Percentiles rank a stretch among this genome's conserved stretches.
Conservation (phyloP, 805 yeast genomes). For the Wickerhamiella qilinensis region DNA sequence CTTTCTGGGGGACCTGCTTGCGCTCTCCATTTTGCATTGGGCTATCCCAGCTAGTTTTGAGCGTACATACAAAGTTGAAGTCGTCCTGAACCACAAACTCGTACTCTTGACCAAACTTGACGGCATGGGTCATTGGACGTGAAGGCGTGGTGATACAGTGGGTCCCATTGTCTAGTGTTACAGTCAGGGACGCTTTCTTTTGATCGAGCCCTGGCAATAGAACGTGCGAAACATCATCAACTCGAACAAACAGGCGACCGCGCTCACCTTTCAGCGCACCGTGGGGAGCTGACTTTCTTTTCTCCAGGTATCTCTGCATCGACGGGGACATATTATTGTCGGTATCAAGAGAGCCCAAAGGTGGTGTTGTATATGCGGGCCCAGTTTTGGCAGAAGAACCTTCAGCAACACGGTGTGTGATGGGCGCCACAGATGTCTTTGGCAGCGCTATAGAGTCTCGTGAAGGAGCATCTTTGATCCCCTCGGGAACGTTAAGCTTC, state of each 20-base stretch:
- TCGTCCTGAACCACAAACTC: constrained; percentile 44
- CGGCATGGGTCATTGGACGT: constrained; percentile 19
- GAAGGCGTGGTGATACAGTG: constrained; percentile 58
- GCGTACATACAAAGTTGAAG: constrained; percentile 44
- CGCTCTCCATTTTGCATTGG: too few species aligned
- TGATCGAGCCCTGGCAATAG: constrained; percentile 30
- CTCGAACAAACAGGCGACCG: constrained; percentile 29
- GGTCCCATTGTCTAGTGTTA: constrained; percentile 59
- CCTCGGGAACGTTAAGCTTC: background rate
- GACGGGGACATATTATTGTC: background rate
- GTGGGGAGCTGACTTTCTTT: background rate
- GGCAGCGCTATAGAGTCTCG: background rate
- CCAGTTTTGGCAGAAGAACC: too few species aligned
- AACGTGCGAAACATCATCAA: constrained; percentile 33
- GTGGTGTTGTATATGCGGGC: too few species aligned
- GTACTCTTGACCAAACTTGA: constrained; percentile 50
- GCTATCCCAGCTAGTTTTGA: constrained; percentile 33
- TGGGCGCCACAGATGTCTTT: background rate
- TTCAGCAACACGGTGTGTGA: too few species aligned
- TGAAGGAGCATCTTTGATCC: background rate
- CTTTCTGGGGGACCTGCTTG: background rate
- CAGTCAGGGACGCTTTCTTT: constrained; percentile 28
- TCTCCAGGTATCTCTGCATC: background rate
- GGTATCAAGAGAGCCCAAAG: background rate
- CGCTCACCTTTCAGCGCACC: constrained; percentile 23